Conservation (phyloP, 441 rosid genomes). For the Gossypium gossypioides region DNA sequence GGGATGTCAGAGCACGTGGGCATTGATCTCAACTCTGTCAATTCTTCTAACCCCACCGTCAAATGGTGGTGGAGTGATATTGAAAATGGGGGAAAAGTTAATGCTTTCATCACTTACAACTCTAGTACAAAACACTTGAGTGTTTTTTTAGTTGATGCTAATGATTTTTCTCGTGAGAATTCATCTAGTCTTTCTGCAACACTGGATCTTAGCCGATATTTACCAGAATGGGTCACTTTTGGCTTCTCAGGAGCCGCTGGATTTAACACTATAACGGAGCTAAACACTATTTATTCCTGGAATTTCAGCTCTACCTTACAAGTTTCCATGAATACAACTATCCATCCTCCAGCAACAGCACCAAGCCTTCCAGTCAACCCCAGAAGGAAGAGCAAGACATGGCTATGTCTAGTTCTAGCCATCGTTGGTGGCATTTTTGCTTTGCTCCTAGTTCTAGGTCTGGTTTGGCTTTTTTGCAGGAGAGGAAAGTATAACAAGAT, state of each 20-base stretch:
- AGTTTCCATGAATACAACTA: neutral
- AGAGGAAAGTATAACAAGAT: neutral
- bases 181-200: neutral
- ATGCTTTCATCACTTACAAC: constrained; percentile 2
- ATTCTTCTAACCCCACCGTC: too few species aligned
- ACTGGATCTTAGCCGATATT: constrained; percentile 7
- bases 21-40: neutral
- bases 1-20: neutral
- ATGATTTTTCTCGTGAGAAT: neutral
- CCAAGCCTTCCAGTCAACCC: neutral
- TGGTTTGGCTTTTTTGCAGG: neutral
- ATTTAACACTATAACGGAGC: neutral
- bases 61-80: neutral
- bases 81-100: neutral
- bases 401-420: neutral
- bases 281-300: constrained; percentile 17
- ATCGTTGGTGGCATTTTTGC: neutral
- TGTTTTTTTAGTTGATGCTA: neutral
- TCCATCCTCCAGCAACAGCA: neutral
- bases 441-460: neutral
- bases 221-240: constrained; percentile 24
- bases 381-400: neutral
- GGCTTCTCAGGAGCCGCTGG: constrained; percentile 22
- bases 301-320: constrained; percentile 14
- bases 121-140: constrained; percentile 14